Evolutionary conservation across 2,329 filamentous ascomycete genomes (phyloP), one percentile per base, ranked within the genome.

Genomic region (Hymenoscyphus albidus): DNA sequence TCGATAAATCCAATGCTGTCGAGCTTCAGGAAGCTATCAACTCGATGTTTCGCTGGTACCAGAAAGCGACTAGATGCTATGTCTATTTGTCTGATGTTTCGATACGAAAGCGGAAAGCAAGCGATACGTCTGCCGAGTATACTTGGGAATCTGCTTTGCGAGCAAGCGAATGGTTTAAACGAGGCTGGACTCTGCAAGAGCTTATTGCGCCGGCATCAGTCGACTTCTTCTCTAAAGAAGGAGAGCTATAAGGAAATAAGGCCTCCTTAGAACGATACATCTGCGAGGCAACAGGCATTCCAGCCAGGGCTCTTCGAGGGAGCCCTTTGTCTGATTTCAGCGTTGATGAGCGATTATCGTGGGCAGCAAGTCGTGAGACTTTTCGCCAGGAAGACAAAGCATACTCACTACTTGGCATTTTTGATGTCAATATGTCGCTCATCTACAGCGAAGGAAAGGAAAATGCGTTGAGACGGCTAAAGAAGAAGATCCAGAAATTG

Each of bases 401-500:
- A n/a, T n/a, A n/a, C n/a, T n/a, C n/a, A n/a, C n/a, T n/a, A n/a
- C n/a, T n/a, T n/a, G n/a, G n/a, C n/a, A n/a, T n/a, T n/a, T n/a
- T n/a, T n/a, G n/a, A n/a, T n/a, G n/a, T n/a, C n/a, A n/a, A n/a
- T n/a, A n/a, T n/a, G n/a, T n/a, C n/a, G n/a, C n/a, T n/a, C n/a
- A n/a, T n/a, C n/a, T n/a, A n/a, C n/a, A n/a, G n/a, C n/a, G n/a
- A n/a, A 57, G 75, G 76, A 22, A 63, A 18, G 0, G 69, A 69
- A 0, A 73, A 71, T 0, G 74, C 78, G 0, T 76, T 79, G n/a
- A 16, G 57, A 0, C 69, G 77, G 9, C 67, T 79, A 0, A 76
- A 77, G 27, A 68, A 74, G 18, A 75, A 78, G 40, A 78, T 80
- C 14, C 31, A 67, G 12, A 67, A 65, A 9, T n/a, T n/a, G n/a